A percentile compares a stretch with the other conserved stretches of the same genome.
Evolutionary conservation across 176 grass and related monocot genomes (phyloP).

Genomic region (Luzula sylvatica): DNA sequence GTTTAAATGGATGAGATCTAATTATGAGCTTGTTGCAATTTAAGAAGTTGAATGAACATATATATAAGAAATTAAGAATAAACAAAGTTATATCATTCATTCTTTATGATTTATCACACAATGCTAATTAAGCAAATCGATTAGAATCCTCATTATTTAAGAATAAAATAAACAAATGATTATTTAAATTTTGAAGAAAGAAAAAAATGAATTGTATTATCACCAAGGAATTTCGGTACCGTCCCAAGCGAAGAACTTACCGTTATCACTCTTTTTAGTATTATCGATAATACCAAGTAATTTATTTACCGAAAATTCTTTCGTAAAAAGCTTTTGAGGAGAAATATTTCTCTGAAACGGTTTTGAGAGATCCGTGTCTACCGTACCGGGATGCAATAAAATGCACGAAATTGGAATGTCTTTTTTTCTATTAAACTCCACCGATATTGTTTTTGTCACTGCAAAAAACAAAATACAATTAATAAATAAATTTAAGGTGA

Average conservation of each 20-base stretch:
- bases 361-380: constrained; percentile 72
- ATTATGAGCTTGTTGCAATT: no score
- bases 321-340: constrained; percentile 62
- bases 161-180: no score
- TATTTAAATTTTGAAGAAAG: not conserved
- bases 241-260: constrained; percentile 93
- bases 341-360: constrained; percentile 74
- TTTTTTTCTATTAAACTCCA: constrained; percentile 59
- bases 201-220: constrained; percentile 1
- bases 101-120: not conserved
- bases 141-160: no score
- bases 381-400: constrained; percentile 80
- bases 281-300: constrained; percentile 50
- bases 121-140: not conserved
- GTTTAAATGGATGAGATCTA: not conserved
- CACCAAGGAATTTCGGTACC: constrained; percentile 71
- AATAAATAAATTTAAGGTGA: not conserved
- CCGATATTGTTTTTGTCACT: constrained; percentile 82
- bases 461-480: constrained; percentile 10
- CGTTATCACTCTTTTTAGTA: constrained; percentile 52
- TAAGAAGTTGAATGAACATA: no score
- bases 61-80: no score
- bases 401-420: constrained; percentile 56
- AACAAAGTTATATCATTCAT: no score
- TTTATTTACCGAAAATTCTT: constrained; percentile 64